Evolutionary conservation across 78 protist genomes (phyloP), one percentile per base, ranked within the genome.

Genomic region (Dictyostelium firmibasis): DNA sequence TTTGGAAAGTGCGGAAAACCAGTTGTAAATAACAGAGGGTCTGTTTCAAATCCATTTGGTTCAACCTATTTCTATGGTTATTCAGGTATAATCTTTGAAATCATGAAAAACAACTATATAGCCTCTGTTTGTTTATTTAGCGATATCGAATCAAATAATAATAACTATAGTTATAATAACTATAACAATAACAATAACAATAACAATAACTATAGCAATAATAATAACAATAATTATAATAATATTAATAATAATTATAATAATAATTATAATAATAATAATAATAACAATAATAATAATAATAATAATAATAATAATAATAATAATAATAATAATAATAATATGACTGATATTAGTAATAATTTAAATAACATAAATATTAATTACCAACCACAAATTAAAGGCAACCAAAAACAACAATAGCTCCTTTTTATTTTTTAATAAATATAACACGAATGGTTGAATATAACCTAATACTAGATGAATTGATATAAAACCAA

Each of bases 21-120:
- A 60, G 91, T 96, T 77, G 97, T 96, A 23, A 83, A 91, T 91
- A 91, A 91, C 67, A 44, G 92, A 44, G 97, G 97, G 1, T 84
- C 97, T 18, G n/a, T 69, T 18, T 86, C 92, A 27, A 96, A 85
- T 84, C 97, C 97, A 43, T 96, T 96, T 70, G 97, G 97, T 2
- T 85, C 96, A 27, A 91, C 97, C 8, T 84, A 77, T 67, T 96
- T 91, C 84, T 91, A 96, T 83, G 97, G 94, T 23, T 96, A 96
- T 84, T 82, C 81, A 33, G 95, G 94, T 31, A 79, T 91, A 20
- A 96, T 96, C 31, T 96, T 96, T 84, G 97, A 95, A 31, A 92
- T 87, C 44, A 87, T 87, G 93, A 87, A 83, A 79, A 87, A 87
- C 33, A 78, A 87, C 18, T 87, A 87, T 87, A 78, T 87, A 53